phyloP scores from a whole-genome alignment of 495 filamentous ascomycete species.

The Neurospora sp. region DNA sequence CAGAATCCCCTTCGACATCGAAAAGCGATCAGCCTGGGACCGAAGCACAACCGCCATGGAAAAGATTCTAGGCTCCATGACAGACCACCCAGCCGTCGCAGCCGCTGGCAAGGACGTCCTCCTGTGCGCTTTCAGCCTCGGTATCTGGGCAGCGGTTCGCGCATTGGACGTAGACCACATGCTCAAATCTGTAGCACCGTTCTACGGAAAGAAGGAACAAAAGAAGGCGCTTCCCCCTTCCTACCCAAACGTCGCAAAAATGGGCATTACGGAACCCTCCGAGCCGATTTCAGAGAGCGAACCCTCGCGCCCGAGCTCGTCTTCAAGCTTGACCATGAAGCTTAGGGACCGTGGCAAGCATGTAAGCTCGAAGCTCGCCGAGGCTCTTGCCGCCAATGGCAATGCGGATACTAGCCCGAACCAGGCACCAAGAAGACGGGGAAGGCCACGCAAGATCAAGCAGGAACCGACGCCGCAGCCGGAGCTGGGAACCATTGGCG shows the following conservation, averaged over 20 bases:
- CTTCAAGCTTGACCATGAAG: neutral
- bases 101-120: constrained; percentile 41
- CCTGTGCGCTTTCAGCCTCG: constrained; percentile 39
- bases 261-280: neutral
- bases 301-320: neutral
- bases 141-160: constrained; percentile 43
- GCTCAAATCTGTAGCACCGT: constrained; percentile 14
- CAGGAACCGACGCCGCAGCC: constrained; percentile 14
- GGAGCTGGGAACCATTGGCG: constrained; percentile 7
- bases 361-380: neutral
- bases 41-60: constrained; percentile 31
- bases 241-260: neutral
- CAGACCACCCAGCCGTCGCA: constrained; percentile 39
- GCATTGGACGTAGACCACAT: constrained; percentile 35
- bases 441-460: constrained; percentile 23
- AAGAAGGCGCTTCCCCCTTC: neutral
- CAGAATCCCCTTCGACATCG: constrained; percentile 32
- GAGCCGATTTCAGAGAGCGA: neutral
- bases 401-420: neutral
- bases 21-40: constrained; percentile 30
- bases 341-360: neutral
- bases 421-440: constrained; percentile 10
- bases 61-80: constrained; percentile 30
- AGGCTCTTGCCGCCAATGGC: neutral
- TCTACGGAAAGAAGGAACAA: neutral